These are phyloP conservation scores for Colletotrichum eremochloae DNA, from an alignment of 2,329 filamentous ascomycete species.

Conservation along the genomic window DNA sequence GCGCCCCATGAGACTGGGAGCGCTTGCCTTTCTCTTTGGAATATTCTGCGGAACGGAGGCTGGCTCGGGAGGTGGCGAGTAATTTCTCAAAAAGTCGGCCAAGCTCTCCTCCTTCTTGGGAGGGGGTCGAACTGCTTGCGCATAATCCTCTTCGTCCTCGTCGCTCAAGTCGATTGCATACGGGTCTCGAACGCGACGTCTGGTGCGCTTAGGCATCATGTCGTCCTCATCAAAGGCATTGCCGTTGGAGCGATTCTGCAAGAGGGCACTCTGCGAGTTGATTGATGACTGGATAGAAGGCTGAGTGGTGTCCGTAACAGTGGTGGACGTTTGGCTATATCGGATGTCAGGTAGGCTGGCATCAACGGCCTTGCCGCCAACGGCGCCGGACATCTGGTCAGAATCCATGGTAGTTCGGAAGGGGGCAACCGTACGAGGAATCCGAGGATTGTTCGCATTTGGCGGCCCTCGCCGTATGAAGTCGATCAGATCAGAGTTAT, in stretches of 20 bases:
- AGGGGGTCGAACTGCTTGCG: slow-evolving; percentile 55
- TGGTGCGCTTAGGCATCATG: slow-evolving; percentile 78
- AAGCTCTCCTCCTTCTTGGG: slow-evolving; percentile 74
- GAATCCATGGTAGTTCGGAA: slow-evolving; percentile 90
- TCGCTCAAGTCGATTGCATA: slow-evolving; percentile 92
- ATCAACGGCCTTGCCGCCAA: slow-evolving; percentile 69
- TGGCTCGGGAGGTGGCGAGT: slow-evolving; percentile 72
- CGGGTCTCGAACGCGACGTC: slow-evolving; percentile 84
- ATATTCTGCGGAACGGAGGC: slow-evolving; percentile 50
- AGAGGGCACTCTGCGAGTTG: slow-evolving; percentile 81
- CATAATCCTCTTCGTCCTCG: slow-evolving; percentile 70
- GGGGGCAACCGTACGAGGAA: slow-evolving; percentile 85
- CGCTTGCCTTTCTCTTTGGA: slow-evolving; percentile 75
- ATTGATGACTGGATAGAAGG: slow-evolving; percentile 73
- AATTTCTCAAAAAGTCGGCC: slow-evolving; percentile 80
- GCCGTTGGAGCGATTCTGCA: slow-evolving; percentile 56
- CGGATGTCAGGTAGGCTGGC: slow-evolving; percentile 69
- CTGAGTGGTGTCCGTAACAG: slow-evolving; percentile 69
- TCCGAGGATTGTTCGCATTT: slow-evolving; percentile 72
- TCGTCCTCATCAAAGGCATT: slow-evolving; percentile 64
- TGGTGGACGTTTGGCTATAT: slow-evolving; percentile 69
- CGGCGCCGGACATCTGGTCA: slow-evolving; percentile 74
- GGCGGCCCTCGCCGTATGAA: slow-evolving; percentile 93
- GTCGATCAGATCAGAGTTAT: slow-evolving; percentile 90
- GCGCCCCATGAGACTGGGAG: slow-evolving; percentile 72